A percentile compares a stretch with the other conserved stretches of the same genome.
These are phyloP conservation scores for Ceratocystis cacaofunesta DNA, from an alignment of 2,329 filamentous ascomycete genomes.

Conservation along the genomic window DNA sequence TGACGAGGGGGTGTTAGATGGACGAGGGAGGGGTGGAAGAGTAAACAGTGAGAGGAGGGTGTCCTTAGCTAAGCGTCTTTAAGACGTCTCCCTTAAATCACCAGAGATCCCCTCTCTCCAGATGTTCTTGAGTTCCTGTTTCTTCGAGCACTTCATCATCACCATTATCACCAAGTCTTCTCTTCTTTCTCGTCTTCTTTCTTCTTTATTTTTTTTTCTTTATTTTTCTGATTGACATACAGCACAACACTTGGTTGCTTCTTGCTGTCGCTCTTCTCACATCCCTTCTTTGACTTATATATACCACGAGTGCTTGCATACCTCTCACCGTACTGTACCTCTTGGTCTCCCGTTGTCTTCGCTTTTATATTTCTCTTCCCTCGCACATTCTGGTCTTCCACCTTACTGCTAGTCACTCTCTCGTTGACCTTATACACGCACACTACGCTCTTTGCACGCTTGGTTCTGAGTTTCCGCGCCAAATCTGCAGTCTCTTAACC, in stretches of 20 bases:
- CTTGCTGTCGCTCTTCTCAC: neutral
- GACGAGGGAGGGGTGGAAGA: too few species aligned
- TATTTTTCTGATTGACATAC: neutral
- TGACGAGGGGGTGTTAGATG: too few species aligned
- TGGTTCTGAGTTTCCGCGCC: neutral
- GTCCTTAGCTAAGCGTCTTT: too few species aligned
- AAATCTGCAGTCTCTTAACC: neutral
- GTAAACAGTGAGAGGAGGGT: too few species aligned
- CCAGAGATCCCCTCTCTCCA: neutral
- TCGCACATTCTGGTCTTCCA: neutral
- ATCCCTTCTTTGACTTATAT: neutral
- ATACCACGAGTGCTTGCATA: too few species aligned
- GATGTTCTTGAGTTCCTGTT: neutral
- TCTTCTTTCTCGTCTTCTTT: constrained; percentile 23
- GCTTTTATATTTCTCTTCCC: neutral
- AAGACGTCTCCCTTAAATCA: neutral
- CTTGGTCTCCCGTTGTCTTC: too few species aligned
- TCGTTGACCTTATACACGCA: neutral
- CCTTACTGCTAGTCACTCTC: neutral
- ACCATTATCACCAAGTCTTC: constrained; percentile 16
- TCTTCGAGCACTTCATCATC: neutral
- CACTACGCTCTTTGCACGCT: neutral
- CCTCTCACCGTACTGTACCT: too few species aligned
- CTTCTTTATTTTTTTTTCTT: constrained; percentile 21
- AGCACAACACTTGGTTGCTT: neutral